phyloP scores from a whole-genome alignment of 2,329 filamentous ascomycete species.

The Esteya vermicola region DNA sequence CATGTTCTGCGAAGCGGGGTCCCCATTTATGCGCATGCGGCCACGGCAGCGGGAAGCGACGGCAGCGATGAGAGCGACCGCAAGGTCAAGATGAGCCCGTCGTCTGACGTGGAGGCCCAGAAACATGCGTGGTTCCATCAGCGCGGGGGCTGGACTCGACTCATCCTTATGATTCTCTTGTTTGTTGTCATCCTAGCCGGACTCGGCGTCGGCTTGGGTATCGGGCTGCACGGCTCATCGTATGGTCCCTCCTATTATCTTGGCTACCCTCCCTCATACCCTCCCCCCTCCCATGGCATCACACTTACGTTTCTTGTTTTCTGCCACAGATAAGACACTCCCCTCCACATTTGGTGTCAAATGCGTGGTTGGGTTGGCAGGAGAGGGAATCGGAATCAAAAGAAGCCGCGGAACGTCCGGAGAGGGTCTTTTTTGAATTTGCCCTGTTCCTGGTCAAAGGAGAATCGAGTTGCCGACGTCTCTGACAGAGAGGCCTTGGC shows the following conservation, averaged over 20 bases:
- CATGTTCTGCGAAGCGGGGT: background rate
- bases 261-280: background rate
- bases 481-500: too few relatives aligned
- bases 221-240: slow-evolving; percentile 25
- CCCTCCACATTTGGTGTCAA: too few relatives aligned
- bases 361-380: too few relatives aligned
- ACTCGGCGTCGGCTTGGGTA: slow-evolving; percentile 23
- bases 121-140: slow-evolving; percentile 11
- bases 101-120: background rate
- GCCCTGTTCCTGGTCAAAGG: too few relatives aligned
- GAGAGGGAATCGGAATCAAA: too few relatives aligned
- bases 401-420: too few relatives aligned
- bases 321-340: too few relatives aligned
- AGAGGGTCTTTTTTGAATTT: too few relatives aligned
- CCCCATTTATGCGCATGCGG: too few relatives aligned
- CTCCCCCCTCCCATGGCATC: background rate
- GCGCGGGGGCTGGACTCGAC: slow-evolving; percentile 20
- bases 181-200: slow-evolving; percentile 19
- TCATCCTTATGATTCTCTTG: slow-evolving; percentile 15
- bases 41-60: too few relatives aligned
- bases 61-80: slow-evolving; percentile 8
- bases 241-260: background rate
- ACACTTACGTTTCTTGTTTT: too few relatives aligned
- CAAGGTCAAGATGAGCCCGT: background rate
- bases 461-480: too few relatives aligned